Percentiles rank a stretch among this genome's conserved stretches.
Evolutionary conservation across 176 grass and related monocot species (phyloP).

Genomic region (Hsuehochloa calcarea): DNA sequence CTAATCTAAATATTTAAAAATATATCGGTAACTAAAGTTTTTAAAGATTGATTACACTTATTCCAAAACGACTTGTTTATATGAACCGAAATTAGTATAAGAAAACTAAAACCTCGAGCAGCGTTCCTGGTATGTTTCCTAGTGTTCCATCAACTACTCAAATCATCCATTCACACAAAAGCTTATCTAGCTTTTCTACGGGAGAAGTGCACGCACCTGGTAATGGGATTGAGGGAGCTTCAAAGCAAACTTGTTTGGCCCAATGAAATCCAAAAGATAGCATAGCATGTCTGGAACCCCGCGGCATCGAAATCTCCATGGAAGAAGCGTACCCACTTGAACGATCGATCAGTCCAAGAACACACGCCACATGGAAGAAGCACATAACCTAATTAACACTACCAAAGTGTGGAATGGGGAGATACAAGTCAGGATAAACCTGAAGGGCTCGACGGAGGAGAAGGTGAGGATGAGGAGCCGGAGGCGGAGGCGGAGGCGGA

Average conservation of each 20-base stretch:
- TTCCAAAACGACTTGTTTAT: no score
- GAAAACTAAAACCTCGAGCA: neutral
- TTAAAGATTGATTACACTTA: no score
- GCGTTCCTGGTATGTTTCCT: no score
- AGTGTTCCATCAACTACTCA: neutral
- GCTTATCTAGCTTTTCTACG: neutral
- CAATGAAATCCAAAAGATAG: constrained; percentile 89
- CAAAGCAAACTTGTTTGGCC: constrained; percentile 60
- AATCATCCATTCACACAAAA: neutral
- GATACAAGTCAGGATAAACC: constrained; percentile 31
- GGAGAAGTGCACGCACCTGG: constrained; percentile 44
- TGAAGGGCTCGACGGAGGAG: constrained; percentile 74
- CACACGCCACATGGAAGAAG: constrained; percentile 1
- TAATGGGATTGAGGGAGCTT: constrained; percentile 59
- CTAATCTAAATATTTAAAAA: no score
- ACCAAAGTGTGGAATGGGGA: neutral
- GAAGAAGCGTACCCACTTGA: constrained; percentile 13
- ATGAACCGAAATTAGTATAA: no score
- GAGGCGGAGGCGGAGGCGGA: constrained; percentile 43
- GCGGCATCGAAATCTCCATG: constrained; percentile 49
- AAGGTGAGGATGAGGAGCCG: constrained; percentile 71
- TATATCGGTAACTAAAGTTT: no score
- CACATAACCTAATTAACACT: neutral
- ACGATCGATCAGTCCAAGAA: constrained; percentile 8
- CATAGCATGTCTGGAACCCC: constrained; percentile 68